These are phyloP conservation scores for Bocquillonia castaneifolia DNA, from an alignment of 441 rosid genomes.

Conservation along the genomic window DNA sequence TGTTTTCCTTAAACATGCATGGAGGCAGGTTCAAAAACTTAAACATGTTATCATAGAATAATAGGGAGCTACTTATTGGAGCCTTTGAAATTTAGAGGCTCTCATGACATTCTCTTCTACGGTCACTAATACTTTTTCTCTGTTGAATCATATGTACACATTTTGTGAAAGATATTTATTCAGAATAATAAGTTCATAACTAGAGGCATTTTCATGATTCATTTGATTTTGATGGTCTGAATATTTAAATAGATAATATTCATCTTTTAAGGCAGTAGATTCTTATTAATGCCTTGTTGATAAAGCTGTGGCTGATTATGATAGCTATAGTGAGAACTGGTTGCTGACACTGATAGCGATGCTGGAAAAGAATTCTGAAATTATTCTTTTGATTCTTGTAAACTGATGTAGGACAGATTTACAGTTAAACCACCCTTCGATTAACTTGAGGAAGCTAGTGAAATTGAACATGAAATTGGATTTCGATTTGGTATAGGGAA, in stretches of 20 bases:
- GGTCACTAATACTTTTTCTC: neutral
- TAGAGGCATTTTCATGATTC: too few relatives aligned
- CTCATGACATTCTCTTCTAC: neutral
- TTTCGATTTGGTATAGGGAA: too few relatives aligned
- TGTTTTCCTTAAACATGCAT: neutral
- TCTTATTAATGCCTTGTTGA: neutral
- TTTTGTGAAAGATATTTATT: neutral
- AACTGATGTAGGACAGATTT: too few relatives aligned
- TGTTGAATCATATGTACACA: neutral
- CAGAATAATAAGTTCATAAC: neutral
- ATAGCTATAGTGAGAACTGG: neutral
- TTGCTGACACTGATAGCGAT: too few relatives aligned
- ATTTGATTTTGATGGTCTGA: neutral
- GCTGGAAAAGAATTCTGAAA: too few relatives aligned
- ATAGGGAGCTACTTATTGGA: neutral
- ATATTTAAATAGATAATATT: neutral
- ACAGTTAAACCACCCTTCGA: too few relatives aligned
- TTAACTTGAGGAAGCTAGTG: too few relatives aligned
- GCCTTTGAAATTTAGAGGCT: neutral
- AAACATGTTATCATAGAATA: neutral
- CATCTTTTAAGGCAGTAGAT: neutral
- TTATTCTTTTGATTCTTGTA: too few relatives aligned
- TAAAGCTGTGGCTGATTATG: neutral
- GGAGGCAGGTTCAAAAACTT: neutral
- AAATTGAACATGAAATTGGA: too few relatives aligned